phyloP scores from a whole-genome alignment of 768 basidiomycete species.

The Boletus patriciae region DNA sequence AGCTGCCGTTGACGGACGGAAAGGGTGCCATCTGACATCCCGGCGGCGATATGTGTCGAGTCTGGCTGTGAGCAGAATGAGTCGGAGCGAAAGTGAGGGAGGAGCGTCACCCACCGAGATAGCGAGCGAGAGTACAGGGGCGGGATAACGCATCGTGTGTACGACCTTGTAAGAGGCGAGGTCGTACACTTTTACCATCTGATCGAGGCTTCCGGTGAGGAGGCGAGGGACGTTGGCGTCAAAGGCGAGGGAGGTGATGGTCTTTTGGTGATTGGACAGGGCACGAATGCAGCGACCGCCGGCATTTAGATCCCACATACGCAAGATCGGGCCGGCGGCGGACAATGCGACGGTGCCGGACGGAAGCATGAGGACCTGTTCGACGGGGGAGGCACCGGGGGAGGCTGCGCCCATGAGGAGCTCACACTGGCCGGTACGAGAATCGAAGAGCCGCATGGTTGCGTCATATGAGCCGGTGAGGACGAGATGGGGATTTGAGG shows the following conservation, averaged over 20 bases:
- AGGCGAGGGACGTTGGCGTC: constrained; percentile 74
- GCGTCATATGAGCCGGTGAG: constrained; percentile 95
- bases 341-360: constrained; percentile 85
- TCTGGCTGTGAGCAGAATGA: constrained; percentile 63
- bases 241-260: constrained; percentile 86
- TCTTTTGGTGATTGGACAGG: constrained; percentile 97
- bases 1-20: constrained; percentile 88
- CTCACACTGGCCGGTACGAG: constrained; percentile 79
- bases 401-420: constrained; percentile 66
- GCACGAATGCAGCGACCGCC: constrained; percentile 89
- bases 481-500: constrained; percentile 78
- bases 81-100: neutral
- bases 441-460: constrained; percentile 85
- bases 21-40: constrained; percentile 98
- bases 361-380: constrained; percentile 91
- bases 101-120: constrained; percentile 63
- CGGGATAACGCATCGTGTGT: constrained; percentile 98
- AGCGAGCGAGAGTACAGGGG: constrained; percentile 85
- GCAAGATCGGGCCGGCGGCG: constrained; percentile 87
- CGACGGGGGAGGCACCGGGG: constrained; percentile 59
- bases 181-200: constrained; percentile 99
- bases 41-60: constrained; percentile 93
- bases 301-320: constrained; percentile 93
- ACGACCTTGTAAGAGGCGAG: constrained; percentile 91
- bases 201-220: constrained; percentile 89